Percentiles rank a stretch among this genome's conserved stretches.
These are phyloP conservation scores for Scleromitrula shiraiana DNA, from an alignment of 2,329 filamentous ascomycete species.

Conservation along the genomic window DNA sequence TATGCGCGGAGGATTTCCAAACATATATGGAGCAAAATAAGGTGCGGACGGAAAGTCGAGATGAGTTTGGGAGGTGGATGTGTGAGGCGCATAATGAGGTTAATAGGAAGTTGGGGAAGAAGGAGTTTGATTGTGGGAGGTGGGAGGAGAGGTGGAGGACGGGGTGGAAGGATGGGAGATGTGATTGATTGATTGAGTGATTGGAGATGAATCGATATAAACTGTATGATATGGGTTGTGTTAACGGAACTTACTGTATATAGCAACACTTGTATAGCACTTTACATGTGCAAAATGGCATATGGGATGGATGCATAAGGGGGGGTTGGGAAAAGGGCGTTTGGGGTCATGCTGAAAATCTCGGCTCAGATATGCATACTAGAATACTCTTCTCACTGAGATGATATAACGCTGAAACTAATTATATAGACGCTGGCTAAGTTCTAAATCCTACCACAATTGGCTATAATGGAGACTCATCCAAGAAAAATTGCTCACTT, in stretches of 20 bases:
- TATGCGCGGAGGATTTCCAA: slow-evolving; percentile 88
- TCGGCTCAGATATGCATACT: background rate
- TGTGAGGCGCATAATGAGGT: slow-evolving; percentile 84
- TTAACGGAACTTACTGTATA: no score
- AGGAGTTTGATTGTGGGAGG: slow-evolving; percentile 75
- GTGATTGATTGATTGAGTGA: slow-evolving; percentile 29
- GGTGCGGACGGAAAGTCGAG: slow-evolving; percentile 49
- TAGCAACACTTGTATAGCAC: background rate
- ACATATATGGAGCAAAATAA: slow-evolving; percentile 61
- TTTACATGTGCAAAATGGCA: background rate
- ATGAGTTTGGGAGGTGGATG: slow-evolving; percentile 74
- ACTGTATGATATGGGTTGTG: no score
- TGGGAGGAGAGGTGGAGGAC: slow-evolving; percentile 96
- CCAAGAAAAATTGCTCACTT: no score
- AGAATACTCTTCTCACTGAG: background rate
- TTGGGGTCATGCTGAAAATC: background rate
- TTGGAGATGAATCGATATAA: background rate
- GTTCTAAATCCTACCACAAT: no score
- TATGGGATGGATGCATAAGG: background rate
- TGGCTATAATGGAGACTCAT: no score
- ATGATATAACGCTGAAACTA: background rate
- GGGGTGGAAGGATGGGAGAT: slow-evolving; percentile 68
- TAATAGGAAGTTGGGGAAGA: slow-evolving; percentile 84
- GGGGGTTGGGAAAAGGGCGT: background rate
- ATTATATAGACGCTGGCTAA: background rate